Percentiles rank a stretch among this genome's conserved stretches.
Evolutionary conservation across 257 asterid species (phyloP).

Genomic region (Solanum rostratum): DNA sequence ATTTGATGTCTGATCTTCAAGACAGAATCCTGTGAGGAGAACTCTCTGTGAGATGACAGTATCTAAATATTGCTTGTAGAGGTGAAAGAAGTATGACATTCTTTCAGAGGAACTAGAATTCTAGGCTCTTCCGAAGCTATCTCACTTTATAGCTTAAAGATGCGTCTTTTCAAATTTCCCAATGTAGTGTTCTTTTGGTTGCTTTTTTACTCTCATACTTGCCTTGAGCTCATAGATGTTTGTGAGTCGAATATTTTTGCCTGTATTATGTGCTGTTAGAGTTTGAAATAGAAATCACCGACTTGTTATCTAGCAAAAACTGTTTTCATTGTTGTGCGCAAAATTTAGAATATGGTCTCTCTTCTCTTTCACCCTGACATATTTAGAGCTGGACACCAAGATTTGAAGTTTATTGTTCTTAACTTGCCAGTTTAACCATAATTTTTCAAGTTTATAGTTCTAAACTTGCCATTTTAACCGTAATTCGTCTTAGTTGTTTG

Average conservation of each 20-base stretch:
- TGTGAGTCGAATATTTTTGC: not conserved
- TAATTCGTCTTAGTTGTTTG: no score
- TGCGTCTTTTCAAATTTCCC: not conserved
- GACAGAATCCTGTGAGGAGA: constrained; percentile 72
- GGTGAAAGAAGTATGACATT: not conserved
- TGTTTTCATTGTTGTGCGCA: not conserved
- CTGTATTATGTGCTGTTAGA: not conserved
- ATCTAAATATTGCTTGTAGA: not conserved
- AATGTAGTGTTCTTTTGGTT: not conserved
- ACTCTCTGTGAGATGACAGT: not conserved
- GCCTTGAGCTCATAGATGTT: not conserved
- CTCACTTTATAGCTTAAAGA: not conserved
- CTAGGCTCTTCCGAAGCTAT: not conserved
- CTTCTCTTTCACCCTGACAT: not conserved
- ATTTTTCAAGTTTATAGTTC: no score
- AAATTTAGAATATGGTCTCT: not conserved
- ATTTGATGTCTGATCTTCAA: constrained; percentile 71
- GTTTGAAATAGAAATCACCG: not conserved
- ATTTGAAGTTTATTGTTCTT: not conserved
- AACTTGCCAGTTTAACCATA: no score
- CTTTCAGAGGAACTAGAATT: not conserved
- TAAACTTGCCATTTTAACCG: no score
- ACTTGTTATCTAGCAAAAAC: not conserved
- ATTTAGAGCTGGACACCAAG: not conserved
- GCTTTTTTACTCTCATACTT: not conserved